Evolutionary conservation across 2,329 filamentous ascomycete species (phyloP), one percentile per base, ranked within the genome.

Genomic region (Fusarium sambucinum): DNA sequence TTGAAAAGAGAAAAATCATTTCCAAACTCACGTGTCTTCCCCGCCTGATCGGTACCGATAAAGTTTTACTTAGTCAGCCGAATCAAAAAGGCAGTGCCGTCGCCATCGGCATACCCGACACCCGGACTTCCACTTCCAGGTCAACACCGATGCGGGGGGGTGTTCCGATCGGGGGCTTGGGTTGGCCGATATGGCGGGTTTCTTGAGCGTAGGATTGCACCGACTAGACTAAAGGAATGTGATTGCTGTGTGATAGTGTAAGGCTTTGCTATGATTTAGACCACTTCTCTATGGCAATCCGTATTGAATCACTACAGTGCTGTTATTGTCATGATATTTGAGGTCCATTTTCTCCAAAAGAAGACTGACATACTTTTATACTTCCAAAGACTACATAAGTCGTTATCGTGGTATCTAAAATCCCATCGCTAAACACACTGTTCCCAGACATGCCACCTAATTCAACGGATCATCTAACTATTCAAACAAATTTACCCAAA

Each of bases 361-460:
- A 44, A 40, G 19, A 19, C 21, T 9, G 23, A 29, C 25, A 51
- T 35, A 19, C 10, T 30, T 32, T 48, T 40, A 3, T 27, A 29
- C 21, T 38, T 38, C 35, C 10, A 40, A 60, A 45, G 19, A 44
- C 37, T 64, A 27, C 37, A 58, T 55, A 48, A 47, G 47, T 50
- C 50, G 13, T 61, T 50, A 66, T 53, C 47, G 50, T 61, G 66
- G 54, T 67, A 63, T 53, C 63, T 51, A 37, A 46, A 57, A 45
- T 44, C 44, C 33, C 41, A 58, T 41, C 51, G 42, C 55, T 54
- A 37, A 44, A 45, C 32, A 58, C 19, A 29, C n/a, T 27, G 10
- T 58, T 27, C 29, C 40, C 48, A 53, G 38, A 46, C 16, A 54
- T n/a, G 3, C 3, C 6, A n/a, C 19, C 25, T 19, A 14, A 32